Conservation (phyloP, 352 stramenopile genomes). For the Elongisporangium undulatum region DNA sequence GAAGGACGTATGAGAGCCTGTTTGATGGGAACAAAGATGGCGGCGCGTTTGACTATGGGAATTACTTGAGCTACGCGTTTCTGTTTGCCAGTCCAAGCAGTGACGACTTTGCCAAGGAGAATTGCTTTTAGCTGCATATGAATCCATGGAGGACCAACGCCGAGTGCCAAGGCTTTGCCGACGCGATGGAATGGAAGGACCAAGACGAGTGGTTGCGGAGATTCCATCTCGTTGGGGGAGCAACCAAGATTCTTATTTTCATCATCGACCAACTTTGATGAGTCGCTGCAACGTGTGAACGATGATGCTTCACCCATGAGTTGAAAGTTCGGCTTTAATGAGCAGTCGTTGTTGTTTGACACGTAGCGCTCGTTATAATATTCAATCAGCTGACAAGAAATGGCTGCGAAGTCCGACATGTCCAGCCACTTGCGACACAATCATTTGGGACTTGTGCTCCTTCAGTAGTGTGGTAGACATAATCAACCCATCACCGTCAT, state of each 20-base stretch:
- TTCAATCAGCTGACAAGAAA: too few relatives aligned
- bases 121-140: slow-evolving; percentile 20
- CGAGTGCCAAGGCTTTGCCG: slow-evolving; percentile 14
- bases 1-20: background rate
- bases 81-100: slow-evolving; percentile 19
- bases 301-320: background rate
- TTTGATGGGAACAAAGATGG: background rate
- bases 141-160: slow-evolving; percentile 22
- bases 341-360: too few relatives aligned
- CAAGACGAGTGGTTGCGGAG: slow-evolving; percentile 14
- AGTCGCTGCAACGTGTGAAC: background rate
- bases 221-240: slow-evolving; percentile 19
- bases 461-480: too few relatives aligned
- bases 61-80: background rate
- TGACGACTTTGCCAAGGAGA: slow-evolving; percentile 18
- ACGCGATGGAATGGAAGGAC: slow-evolving; percentile 7
- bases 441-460: too few relatives aligned
- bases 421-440: too few relatives aligned
- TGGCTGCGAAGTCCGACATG: too few relatives aligned
- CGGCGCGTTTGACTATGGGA: background rate
- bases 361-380: too few relatives aligned
- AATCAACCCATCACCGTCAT: too few relatives aligned
- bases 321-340: background rate
- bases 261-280: slow-evolving; percentile 6
- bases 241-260: slow-evolving; percentile 21